Base-by-base conservation (phyloP, 2,329 filamentous ascomycete genomes). In the Cytospora chrysosperma region DNA sequence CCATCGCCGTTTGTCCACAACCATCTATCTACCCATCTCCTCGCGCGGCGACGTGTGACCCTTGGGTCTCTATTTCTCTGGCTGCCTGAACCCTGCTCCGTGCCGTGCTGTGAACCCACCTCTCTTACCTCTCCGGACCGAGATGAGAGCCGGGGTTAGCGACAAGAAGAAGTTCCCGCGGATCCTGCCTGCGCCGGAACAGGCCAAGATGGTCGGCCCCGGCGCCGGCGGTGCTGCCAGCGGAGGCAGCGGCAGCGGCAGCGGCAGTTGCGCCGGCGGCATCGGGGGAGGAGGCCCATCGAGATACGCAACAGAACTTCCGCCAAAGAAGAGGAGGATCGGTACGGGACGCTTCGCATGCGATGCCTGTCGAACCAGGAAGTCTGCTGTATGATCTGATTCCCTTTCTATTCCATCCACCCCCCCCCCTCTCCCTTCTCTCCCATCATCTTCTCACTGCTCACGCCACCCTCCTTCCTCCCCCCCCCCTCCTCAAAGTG, bases 341-440 rank as follows among this genome's bases (percentile, higher is more conserved):
- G 60, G 51, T 9, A 52, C 43, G 32, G 60, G 60, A 15, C 60
- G 56, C 15, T 63, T 59, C 21, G 63, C 63, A 4, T 63, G 63
- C 50, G 63, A 63, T 40, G 61, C 52, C 6, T 65, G 59, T 54
- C 63, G 63, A n/a, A 34, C 55, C 4, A 58, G 52, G 17, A 65
- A 65, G 32, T 56, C 59, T 37, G 63, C 63, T 51, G 63, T 62
- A 58, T 27, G 59, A n/a, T 13, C 27, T 55, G 37, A 40, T 34
- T 27, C n/a, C n/a, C 13, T n/a, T 3, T 37, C 27, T 1, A 2
- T 26, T 32, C 12, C 30, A 15, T n/a, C 32, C 17, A n/a, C n/a
- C n/a, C n/a, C n/a, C n/a, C n/a, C n/a, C n/a, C n/a, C n/a, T n/a
- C n/a, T n/a, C n/a, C n/a, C n/a, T n/a, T n/a, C n/a, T n/a, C n/a